phyloP scores from a whole-genome alignment of 2,329 filamentous ascomycete species.

The Endoconidiophora polonica region DNA sequence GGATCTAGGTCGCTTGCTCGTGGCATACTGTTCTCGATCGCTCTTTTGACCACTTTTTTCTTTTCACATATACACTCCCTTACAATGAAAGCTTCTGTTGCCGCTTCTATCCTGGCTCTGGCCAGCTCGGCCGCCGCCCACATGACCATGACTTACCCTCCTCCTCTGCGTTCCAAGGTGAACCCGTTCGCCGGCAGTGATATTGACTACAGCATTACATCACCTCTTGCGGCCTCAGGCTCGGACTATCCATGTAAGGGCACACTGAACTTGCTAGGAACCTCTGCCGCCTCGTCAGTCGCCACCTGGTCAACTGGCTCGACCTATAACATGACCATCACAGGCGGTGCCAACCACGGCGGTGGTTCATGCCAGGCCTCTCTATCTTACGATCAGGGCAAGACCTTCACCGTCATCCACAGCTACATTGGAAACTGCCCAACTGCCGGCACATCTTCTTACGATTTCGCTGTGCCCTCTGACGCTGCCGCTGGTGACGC shows the following conservation, averaged over 20 bases:
- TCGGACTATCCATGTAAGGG: constrained; percentile 65
- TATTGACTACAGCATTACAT: constrained; percentile 56
- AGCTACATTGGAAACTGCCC: constrained; percentile 40
- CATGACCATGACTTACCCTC: constrained; percentile 38
- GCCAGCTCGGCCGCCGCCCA: constrained; percentile 31
- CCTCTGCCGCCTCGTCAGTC: constrained; percentile 32
- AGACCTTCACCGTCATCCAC: constrained; percentile 50
- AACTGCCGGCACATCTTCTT: constrained; percentile 28
- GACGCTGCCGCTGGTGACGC: constrained; percentile 45
- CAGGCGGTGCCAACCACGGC: constrained; percentile 44
- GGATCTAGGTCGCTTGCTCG: constrained; percentile 5
- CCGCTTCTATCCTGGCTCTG: constrained; percentile 26
- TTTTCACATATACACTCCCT: not conserved
- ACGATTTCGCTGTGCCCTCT: constrained; percentile 48
- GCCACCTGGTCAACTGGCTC: constrained; percentile 46
- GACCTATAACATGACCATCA: constrained; percentile 45
- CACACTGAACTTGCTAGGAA: constrained; percentile 32
- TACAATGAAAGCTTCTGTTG: constrained; percentile 27
- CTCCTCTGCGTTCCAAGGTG: constrained; percentile 35
- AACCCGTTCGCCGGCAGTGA: constrained; percentile 31
- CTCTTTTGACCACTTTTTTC: not conserved
- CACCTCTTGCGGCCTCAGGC: constrained; percentile 43
- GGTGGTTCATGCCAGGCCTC: constrained; percentile 65
- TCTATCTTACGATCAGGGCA: constrained; percentile 55
- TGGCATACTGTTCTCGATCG: not conserved